Evolutionary conservation across 176 grass and related monocot species (phyloP), one percentile per base, ranked within the genome.

Genomic region (Triticum monococcum): DNA sequence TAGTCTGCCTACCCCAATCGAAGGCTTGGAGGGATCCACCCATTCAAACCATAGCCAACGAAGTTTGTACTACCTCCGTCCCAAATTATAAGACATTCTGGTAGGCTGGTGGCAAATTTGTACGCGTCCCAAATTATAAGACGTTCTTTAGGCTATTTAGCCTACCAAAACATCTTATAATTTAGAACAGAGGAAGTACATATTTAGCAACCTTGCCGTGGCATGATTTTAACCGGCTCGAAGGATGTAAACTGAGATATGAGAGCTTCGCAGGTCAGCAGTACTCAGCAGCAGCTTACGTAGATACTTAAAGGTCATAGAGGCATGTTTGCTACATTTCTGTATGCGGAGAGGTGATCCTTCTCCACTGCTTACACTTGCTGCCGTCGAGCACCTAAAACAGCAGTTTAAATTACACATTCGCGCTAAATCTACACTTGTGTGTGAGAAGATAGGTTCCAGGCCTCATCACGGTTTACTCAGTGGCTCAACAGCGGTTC

Each of bases 401-500:
- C 83, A 86, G 11, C 50, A 38, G 18, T 75, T 59, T 60, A 41
- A 81, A 24, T 70, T 82, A 88, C 54, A 86, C 59, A 64, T 71
- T 82, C 82, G 18, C 12, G 1, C 24, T 69, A n/a, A 71, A 88
- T 88, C 86, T 87, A 80, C 68, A 87, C 28, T 37, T 24, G 40
- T 40, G 31, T 28, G 28, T 13, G 45, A 75, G 45, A 23, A 50
- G 77, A 80, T 24, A 75, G 20, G 50, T 4, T 40, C 72, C 63
- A 31, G 36, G 59, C 23, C 38, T 90, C 37, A 78, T 86, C 14
- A 61, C 25, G 56, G 68, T 65, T 79, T 31, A 36, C 48, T 68
- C 40, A 90, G 74, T 62, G 91, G 86, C 72, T 93, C 82, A 14
- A 93, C 88, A 5, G 86, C 86, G 1, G 88, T 93, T 85, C 88